These are phyloP conservation scores for Tricharina praecox DNA, from an alignment of 495 filamentous ascomycete species.

Conservation along the genomic window DNA sequence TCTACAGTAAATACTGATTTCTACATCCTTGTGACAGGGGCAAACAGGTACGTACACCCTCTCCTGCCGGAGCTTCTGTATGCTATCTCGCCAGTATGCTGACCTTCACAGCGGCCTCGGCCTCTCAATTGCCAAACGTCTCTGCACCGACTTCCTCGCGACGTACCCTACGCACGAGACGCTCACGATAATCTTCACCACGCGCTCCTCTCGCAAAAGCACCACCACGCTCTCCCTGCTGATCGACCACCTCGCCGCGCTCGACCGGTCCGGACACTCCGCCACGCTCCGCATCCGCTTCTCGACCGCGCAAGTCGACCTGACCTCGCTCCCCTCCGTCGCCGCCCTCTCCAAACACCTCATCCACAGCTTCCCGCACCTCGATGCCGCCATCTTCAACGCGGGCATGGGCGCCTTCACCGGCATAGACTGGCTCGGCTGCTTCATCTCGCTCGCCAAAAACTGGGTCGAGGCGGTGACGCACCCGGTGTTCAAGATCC, in stretches of 20 bases:
- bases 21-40: constrained; percentile 47
- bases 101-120: constrained; percentile 58
- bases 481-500: constrained; percentile 60
- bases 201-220: constrained; percentile 45
- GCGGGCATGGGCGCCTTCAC: constrained; percentile 78
- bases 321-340: constrained; percentile 37
- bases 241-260: constrained; percentile 35
- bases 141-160: constrained; percentile 77
- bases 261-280: constrained; percentile 24
- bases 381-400: constrained; percentile 72
- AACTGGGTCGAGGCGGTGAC: constrained; percentile 53
- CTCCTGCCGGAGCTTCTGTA: too few relatives aligned
- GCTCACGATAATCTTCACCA: constrained; percentile 49
- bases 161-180: constrained; percentile 44
- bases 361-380: constrained; percentile 35
- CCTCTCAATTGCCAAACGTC: constrained; percentile 65
- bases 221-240: constrained; percentile 40
- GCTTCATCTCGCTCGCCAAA: constrained; percentile 41
- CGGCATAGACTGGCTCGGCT: constrained; percentile 58
- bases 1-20: not conserved
- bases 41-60: constrained; percentile 43
- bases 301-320: constrained; percentile 39
- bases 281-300: constrained; percentile 37
- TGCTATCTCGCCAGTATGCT: too few relatives aligned
- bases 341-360: constrained; percentile 32